Percentiles rank a stretch among this genome's conserved stretches.
Evolutionary conservation across 129 eudicot genomes (phyloP).

Genomic region (Artemisia annua): DNA sequence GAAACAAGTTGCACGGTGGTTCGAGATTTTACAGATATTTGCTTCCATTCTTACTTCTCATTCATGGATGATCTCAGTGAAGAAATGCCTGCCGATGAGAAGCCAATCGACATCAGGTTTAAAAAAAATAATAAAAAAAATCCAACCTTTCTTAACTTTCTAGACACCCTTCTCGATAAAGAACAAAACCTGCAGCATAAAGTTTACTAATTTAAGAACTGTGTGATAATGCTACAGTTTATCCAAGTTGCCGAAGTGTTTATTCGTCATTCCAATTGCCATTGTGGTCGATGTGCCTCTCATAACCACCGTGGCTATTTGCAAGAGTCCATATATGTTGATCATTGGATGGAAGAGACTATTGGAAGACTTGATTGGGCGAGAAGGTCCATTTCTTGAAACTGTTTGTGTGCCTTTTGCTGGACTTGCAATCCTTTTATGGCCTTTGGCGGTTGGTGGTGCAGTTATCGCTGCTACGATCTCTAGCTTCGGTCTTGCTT

Average conservation of each 20-base stretch:
- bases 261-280: conserved; percentile 60
- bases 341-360: conserved; percentile 93
- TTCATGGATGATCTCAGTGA: conserved; percentile 86
- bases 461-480: conserved; percentile 61
- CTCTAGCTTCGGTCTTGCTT: conserved; percentile 75
- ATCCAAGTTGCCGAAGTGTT: conserved; percentile 59
- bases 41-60: conserved; percentile 96
- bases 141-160: not conserved
- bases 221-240: conserved; percentile 38
- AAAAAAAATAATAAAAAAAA: conserved; percentile 23
- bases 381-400: conserved; percentile 96
- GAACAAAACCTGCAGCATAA: not conserved
- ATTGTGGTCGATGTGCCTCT: conserved; percentile 57
- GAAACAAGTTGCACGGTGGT: conserved; percentile 77
- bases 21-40: conserved; percentile 84
- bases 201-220: not conserved
- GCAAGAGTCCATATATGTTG: conserved; percentile 93
- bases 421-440: conserved; percentile 74
- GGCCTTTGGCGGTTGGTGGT: conserved; percentile 85
- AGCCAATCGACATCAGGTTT: conserved; percentile 71
- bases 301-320: conserved; percentile 65
- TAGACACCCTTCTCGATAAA: not conserved
- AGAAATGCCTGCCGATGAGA: conserved; percentile 55
- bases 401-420: conserved; percentile 92
- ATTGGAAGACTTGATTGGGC: conserved; percentile 75